Evolutionary conservation across 108 stramenopile genomes (phyloP).

Genomic region (Skeletonema menzelii): DNA sequence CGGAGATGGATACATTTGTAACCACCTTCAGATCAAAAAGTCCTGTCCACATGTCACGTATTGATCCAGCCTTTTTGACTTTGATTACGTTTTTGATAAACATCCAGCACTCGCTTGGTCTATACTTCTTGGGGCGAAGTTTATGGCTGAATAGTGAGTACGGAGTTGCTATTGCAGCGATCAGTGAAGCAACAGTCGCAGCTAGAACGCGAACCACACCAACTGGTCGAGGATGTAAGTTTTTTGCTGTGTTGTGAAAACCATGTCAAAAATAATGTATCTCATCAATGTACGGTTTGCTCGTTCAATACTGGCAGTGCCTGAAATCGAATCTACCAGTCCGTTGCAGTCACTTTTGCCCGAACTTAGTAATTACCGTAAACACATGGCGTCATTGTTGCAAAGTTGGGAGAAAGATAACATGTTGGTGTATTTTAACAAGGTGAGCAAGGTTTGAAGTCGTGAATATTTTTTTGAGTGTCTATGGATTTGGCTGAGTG

Average conservation of each 20-base stretch:
- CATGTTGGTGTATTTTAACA: slow-evolving; percentile 78
- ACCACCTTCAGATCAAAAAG: slow-evolving; percentile 62
- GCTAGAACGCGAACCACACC: slow-evolving; percentile 47
- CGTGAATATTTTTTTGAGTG: not conserved
- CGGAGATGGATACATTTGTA: slow-evolving; percentile 75
- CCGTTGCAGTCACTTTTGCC: slow-evolving; percentile 54
- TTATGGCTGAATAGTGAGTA: slow-evolving; percentile 75
- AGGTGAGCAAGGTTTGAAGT: slow-evolving; percentile 33
- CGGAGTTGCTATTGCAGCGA: slow-evolving; percentile 79
- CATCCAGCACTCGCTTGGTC: slow-evolving; percentile 63
- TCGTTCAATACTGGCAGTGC: slow-evolving; percentile 27
- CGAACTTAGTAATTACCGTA: slow-evolving; percentile 71
- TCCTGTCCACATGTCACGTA: slow-evolving; percentile 58
- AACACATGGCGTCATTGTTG: slow-evolving; percentile 64
- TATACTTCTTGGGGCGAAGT: slow-evolving; percentile 77
- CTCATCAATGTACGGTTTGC: not conserved
- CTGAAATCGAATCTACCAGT: slow-evolving; percentile 66
- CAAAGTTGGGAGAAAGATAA: slow-evolving; percentile 84
- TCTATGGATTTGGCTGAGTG: not conserved
- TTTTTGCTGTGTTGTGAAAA: not conserved
- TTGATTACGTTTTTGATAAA: slow-evolving; percentile 75
- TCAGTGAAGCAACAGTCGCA: slow-evolving; percentile 70
- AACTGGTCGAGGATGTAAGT: slow-evolving; percentile 32
- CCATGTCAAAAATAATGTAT: not conserved
- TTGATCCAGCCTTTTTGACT: slow-evolving; percentile 80